Conservation (phyloP, 139 green algal species). For the Ettlia oleoabundans region DNA sequence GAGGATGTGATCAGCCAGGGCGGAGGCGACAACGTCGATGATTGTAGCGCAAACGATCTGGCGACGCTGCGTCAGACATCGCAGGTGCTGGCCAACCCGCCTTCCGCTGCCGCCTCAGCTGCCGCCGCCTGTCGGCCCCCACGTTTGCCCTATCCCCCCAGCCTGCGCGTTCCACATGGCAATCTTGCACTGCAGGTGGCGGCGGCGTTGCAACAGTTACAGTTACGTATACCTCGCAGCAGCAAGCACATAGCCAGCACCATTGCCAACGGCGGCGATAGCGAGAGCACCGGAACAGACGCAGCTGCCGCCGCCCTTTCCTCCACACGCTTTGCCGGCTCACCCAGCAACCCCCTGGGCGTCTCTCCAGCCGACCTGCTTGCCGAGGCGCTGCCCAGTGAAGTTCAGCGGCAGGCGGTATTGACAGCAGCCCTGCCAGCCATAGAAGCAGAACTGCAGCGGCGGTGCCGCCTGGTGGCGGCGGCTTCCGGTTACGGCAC, state of each 20-base stretch:
- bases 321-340: background rate
- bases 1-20: background rate
- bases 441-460: slow-evolving; percentile 12
- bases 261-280: background rate
- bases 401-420: background rate
- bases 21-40: background rate
- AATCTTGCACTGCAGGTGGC: background rate
- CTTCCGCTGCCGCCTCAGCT: background rate
- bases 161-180: no score
- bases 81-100: background rate
- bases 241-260: background rate
- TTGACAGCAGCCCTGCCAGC: background rate
- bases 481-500: slow-evolving; percentile 3
- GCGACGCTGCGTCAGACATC: background rate
- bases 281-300: background rate
- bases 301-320: background rate
- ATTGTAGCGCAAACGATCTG: background rate
- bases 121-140: background rate
- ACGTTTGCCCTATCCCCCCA: background rate
- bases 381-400: slow-evolving; percentile 4
- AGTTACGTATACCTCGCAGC: background rate
- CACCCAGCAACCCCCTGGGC: background rate
- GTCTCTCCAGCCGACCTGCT: slow-evolving; percentile 1
- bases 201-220: background rate
- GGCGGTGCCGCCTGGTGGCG: slow-evolving; percentile 4